Base-by-base conservation (phyloP, 1,139 yeast species). In the Candida tropicalis region DNA sequence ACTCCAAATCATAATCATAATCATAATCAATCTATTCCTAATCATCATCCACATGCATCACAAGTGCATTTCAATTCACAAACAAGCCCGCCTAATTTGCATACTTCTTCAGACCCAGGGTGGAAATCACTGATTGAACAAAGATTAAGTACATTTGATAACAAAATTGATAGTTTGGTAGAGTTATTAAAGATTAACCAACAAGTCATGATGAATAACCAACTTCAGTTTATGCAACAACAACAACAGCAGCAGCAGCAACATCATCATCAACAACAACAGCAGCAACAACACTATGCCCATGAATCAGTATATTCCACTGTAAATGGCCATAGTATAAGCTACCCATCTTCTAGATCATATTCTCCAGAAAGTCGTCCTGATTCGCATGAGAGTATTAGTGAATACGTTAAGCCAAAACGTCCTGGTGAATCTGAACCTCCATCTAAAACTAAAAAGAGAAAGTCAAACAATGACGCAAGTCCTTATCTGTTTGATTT, bases 81-180 rank as follows among this genome's bases (percentile, higher is more conserved):
- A 6, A 4, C 12, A 10, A 16, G 12, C 10, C 26, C 27, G 7
- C 28, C 35, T 12, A 15, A 24, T n/a, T 25, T 29, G 25, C 35
- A 27, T 25, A 35, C 32, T n/a, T 5, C 43, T 18, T 24, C 43
- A 12, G 58, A 53, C 18, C 39, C 47, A 3, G 57, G 54, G n/a
- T 75, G 82, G 82, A 68, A 68, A 48, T 41, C 59, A 5, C 64
- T 63, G 36, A 73, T 78, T 51, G 84, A 79, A 45, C 59, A 56
- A 38, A 66, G 76, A 38, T 65, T 80, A 44, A 66, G 62, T 40
- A 60, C 68, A 1, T 73, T 80, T 47, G 83, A 77, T 41, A 62
- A 59, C 33, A 75, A 78, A 41, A 57, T 80, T 43, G 73, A 70
- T 57, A 68, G 66, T 55, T 56, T 75, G 42, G 71, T 72, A 3